Evolutionary conservation across 2,329 filamentous ascomycete genomes (phyloP).

Genomic region (Colletotrichum sp.): DNA sequence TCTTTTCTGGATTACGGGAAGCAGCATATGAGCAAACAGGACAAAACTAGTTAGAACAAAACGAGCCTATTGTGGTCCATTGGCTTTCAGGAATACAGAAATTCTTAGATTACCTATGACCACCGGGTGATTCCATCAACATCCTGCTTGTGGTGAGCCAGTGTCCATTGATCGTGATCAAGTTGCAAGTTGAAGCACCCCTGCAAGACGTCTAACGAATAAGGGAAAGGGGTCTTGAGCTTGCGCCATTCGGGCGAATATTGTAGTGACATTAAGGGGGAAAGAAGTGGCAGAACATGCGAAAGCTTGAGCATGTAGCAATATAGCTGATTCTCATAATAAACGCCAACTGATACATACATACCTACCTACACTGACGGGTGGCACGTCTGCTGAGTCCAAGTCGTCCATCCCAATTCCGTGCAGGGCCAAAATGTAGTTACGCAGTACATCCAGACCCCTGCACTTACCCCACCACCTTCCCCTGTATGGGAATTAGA

Average conservation of each 20-base stretch:
- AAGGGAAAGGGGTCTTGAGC: not conserved
- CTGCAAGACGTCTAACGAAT: not conserved
- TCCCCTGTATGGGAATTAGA: slow-evolving; percentile 1
- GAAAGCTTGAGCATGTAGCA: not conserved
- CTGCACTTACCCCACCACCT: not conserved
- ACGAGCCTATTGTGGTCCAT: not conserved
- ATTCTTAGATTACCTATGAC: not conserved
- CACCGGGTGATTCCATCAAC: not conserved
- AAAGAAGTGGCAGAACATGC: not conserved
- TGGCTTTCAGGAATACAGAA: not conserved
- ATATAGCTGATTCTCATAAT: not conserved
- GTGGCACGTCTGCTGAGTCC: not conserved
- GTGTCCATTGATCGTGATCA: not conserved
- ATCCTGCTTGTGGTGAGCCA: not conserved
- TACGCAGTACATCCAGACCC: not conserved
- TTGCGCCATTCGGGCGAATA: not conserved
- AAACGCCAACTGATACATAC: not conserved
- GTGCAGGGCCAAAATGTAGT: not conserved
- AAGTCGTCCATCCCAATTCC: not conserved
- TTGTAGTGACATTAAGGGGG: not conserved
- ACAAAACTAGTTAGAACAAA: not conserved
- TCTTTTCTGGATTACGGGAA: not conserved
- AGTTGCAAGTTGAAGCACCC: not conserved
- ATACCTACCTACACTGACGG: not conserved
- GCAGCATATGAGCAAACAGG: not conserved